A percentile compares a stretch with the other conserved stretches of the same genome.
Conservation (phyloP, 495 filamentous ascomycete genomes). For the Clavariopsis aquatica region DNA sequence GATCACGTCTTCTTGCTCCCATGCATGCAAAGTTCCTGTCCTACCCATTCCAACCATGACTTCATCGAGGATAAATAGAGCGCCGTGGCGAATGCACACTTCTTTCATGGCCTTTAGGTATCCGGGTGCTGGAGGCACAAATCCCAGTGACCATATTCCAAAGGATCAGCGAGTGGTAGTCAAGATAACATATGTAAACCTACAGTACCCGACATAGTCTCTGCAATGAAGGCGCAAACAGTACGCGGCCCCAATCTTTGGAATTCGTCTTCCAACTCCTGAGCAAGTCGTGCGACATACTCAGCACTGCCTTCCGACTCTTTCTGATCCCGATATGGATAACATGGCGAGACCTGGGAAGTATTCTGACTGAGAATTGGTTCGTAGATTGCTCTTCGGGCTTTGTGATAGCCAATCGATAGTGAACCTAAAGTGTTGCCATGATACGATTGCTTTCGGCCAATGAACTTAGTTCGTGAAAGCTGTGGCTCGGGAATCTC, state of each 20-base stretch:
- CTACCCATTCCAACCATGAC: constrained; percentile 66
- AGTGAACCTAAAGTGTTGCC: constrained; percentile 40
- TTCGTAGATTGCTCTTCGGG: constrained; percentile 40
- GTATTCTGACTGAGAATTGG: constrained; percentile 61
- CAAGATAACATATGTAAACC: constrained; percentile 12
- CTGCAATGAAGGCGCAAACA: constrained; percentile 76
- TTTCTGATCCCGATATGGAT: constrained; percentile 56
- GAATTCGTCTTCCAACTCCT: constrained; percentile 76
- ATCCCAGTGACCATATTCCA: constrained; percentile 57
- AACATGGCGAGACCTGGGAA: constrained; percentile 66
- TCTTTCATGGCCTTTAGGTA: constrained; percentile 65
- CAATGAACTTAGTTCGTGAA: constrained; percentile 41
- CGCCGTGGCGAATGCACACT: constrained; percentile 65
- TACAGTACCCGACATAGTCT: constrained; percentile 63
- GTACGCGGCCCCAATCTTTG: constrained; percentile 66
- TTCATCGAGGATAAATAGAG: constrained; percentile 72
- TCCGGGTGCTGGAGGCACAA: constrained; percentile 62
- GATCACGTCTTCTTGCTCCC: constrained; percentile 46
- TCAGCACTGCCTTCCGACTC: constrained; percentile 43
- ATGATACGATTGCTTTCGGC: constrained; percentile 41
- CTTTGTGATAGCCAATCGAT: constrained; percentile 35
- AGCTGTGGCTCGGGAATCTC: constrained; percentile 54
- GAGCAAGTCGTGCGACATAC: constrained; percentile 59
- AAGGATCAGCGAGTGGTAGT: neutral
- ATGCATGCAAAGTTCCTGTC: constrained; percentile 47